phyloP scores from a whole-genome alignment of 192 early-diverging fungal genomes.

The Coemansia sp. region DNA sequence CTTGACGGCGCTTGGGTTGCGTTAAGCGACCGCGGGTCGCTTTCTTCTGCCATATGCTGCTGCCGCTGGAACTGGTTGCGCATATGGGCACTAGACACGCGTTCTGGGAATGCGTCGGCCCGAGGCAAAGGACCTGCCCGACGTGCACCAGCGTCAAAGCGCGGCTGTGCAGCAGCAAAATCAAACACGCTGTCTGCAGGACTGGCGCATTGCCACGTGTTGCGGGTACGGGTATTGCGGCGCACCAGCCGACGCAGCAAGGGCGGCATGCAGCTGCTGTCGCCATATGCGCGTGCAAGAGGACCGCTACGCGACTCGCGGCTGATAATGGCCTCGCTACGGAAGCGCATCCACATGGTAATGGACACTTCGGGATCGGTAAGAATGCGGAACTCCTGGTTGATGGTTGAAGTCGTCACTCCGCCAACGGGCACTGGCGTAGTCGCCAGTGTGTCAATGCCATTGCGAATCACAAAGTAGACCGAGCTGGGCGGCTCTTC shows the following conservation, averaged over 20 bases:
- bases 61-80: conserved; percentile 1
- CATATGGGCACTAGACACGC: conserved; percentile 24
- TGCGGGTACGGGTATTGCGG: conserved; percentile 48
- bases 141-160: conserved; percentile 18
- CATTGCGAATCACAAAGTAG: conserved; percentile 57
- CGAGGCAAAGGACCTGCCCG: conserved; percentile 7
- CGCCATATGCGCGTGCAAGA: not conserved
- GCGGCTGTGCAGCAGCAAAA: conserved; percentile 18
- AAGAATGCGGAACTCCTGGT: conserved; percentile 54
- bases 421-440: conserved; percentile 38
- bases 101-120: conserved; percentile 18
- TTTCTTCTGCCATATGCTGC: conserved; percentile 14
- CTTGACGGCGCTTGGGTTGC: conserved; percentile 48
- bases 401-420: conserved; percentile 22
- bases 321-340: conserved; percentile 47
- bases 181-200: conserved; percentile 47
- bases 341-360: conserved; percentile 55
- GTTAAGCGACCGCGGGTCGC: conserved; percentile 41
- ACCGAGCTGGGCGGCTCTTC: conserved; percentile 36
- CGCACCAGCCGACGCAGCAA: conserved; percentile 44
- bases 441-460: conserved; percentile 50
- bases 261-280: conserved; percentile 39
- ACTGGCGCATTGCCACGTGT: conserved; percentile 24
- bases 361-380: conserved; percentile 47
- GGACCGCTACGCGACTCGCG: conserved; percentile 10